Base-by-base conservation (phyloP, 805 yeast genomes). In the Myxozyma monticola region DNA sequence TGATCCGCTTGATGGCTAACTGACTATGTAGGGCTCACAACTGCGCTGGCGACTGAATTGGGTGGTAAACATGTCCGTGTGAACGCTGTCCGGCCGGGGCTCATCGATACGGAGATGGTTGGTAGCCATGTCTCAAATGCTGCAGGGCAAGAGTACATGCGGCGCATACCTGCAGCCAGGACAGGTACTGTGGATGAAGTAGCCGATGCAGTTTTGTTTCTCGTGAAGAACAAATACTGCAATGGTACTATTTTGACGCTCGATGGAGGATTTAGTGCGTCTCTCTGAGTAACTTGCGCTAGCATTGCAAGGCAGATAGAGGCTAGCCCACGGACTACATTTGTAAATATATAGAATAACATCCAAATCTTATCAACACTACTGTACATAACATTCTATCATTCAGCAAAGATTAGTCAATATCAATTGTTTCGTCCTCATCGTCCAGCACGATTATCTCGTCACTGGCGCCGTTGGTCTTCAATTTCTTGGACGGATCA, bases 61-160 rank as follows among this genome's bases (percentile, higher is more conserved):
- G 75, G 74, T 12, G 66, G 79, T 0, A 65, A 68, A 30, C 71
- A 72, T 8, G 73, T 88, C 2, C 66, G 87, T 33, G 83, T 83
- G 37, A 85, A 85, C 64, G 71, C 84, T 1, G 65, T 88, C 0
- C 65, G 81, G 17, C 93, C 95, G 0, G 91, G 91, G 0, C 68
- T 85, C 26, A 68, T 67, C 4, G 84, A 78, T 22, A 87, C 96
- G 0, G 85, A 77, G 3, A 86, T 88, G 81, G 54, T 60, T 4
- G 30, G 29, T 12, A 14, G 21, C 24, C 20, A 30, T 31, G 46
- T 30, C n/a, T 28, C 43, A 10, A 20, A 21, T 12, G 35, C 28
- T 1, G 42, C 46, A 15, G 31, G 21, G 25, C 21, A 38, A 9
- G 47, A 35, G 9, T 50, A 53, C 24, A 17, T 50, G 15, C 24